phyloP scores from a whole-genome alignment of 1,284 basidiomycete genomes.

The Leccinum griseonigrum region DNA sequence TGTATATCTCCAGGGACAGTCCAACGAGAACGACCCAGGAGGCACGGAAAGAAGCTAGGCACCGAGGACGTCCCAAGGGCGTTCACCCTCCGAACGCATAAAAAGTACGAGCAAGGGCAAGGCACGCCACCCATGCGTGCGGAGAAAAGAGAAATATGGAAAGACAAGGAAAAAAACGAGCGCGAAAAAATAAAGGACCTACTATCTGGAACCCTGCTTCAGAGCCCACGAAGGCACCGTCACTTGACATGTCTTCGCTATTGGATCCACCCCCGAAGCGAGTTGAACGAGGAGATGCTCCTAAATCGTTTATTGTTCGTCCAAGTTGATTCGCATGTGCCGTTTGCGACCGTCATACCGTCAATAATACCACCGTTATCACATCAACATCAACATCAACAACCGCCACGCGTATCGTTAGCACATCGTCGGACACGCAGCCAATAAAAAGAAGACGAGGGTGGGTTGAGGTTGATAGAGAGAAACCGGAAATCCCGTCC shows the following conservation, averaged over 20 bases:
- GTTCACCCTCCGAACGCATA: neutral
- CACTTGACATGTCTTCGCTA: conserved; percentile 19
- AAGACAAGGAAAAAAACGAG: neutral
- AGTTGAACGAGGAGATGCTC: conserved; percentile 29
- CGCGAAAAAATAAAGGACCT: conserved; percentile 1
- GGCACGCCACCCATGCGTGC: neutral
- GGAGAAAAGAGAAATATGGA: neutral
- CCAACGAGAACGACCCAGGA: neutral
- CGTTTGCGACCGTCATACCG: neutral
- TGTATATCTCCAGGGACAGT: neutral
- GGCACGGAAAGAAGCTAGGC: neutral
- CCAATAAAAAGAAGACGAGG: neutral
- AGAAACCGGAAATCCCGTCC: neutral
- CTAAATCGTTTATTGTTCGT: neutral
- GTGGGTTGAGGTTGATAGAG: neutral
- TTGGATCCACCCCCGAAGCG: conserved; percentile 36
- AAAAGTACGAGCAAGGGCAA: neutral
- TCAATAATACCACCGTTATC: neutral
- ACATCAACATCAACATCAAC: neutral
- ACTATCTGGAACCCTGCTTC: conserved; percentile 20
- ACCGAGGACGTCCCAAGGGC: neutral
- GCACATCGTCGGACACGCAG: neutral
- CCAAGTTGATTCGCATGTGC: neutral
- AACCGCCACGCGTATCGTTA: neutral
- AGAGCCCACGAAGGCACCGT: conserved; percentile 25